Base-by-base conservation (phyloP, 371 early-diverging fungal species). In the Mortierella sp. region DNA sequence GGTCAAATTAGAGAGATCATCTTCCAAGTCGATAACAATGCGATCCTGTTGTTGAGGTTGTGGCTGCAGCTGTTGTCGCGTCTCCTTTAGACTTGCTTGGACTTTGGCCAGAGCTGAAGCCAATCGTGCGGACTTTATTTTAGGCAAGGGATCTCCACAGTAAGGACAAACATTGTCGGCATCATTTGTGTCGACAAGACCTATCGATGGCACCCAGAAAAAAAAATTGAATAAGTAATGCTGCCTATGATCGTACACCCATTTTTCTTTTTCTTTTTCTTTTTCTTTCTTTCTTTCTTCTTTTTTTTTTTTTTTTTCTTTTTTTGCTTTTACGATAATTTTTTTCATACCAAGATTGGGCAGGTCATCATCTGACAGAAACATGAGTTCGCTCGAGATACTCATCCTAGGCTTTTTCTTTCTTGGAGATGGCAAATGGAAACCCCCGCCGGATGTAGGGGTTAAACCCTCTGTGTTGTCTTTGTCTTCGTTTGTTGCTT, bases 91-190 rank as follows among this genome's bases (percentile, higher is more conserved):
- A 6, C 36, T 67, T 52, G 41, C 57, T 8, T 53, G 63, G 22
- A 75, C 61, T 10, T 69, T 81, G 11, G 52, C 58, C 10, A 75
- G 57, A 3, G 81, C 76, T 5, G 38, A 32, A 10, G 47, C 22
- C 13, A 81, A 59, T 13, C 75, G 65, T 22, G 16, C 33, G 4
- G 81, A 57, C 55, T 19, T 81, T 4, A n/a, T 28, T 13, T 65
- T 62, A 3, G 81, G 81, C 52, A 81, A 48, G 9, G 38, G 22
- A 41, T 81, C 81, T 3, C 75, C 72, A 32, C 81, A 80, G 21
- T 80, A 80, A 2, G 81, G 81, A 32, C 81, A 80, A 16, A 58
- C 10, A 21, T 61, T 50, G 19, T 71, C 69, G 1, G 50, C 19
- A 16, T 45, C 64, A 11, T 28, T 7, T 9, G 45, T 28, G 1